These are phyloP conservation scores for Schizophyllum commune DNA, from an alignment of 1,284 basidiomycete species.

Conservation along the genomic window DNA sequence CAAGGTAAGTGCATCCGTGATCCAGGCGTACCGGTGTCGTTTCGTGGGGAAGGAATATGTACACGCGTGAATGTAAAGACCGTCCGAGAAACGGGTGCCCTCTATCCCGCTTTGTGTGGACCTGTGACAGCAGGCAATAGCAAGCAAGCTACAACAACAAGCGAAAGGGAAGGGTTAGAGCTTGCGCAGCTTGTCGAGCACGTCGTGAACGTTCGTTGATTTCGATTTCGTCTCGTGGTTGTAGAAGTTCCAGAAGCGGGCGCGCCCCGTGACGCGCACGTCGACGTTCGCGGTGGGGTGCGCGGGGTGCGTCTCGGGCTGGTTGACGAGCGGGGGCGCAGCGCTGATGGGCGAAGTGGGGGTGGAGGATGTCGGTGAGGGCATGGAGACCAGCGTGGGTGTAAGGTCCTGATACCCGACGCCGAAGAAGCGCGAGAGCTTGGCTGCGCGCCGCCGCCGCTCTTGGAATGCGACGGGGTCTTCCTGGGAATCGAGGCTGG, in stretches of 20 bases:
- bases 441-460: slow-evolving; percentile 41
- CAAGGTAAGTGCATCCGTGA: background rate
- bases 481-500: background rate
- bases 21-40: background rate
- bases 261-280: slow-evolving; percentile 24
- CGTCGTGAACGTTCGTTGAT: slow-evolving; percentile 10
- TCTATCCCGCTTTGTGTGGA: too few relatives aligned
- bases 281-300: slow-evolving; percentile 22
- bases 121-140: background rate
- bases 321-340: slow-evolving; percentile 2
- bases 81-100: background rate
- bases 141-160: background rate
- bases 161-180: background rate
- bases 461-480: slow-evolving; percentile 26
- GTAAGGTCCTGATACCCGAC: slow-evolving; percentile 42
- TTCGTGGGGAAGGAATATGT: background rate
- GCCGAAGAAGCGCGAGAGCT: slow-evolving; percentile 52
- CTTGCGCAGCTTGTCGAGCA: background rate
- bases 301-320: slow-evolving; percentile 11
- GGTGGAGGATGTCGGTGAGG: background rate
- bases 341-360: too few relatives aligned
- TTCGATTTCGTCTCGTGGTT: slow-evolving; percentile 24
- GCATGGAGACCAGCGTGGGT: background rate
- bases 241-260: slow-evolving; percentile 31
- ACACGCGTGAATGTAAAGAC: background rate